These are phyloP conservation scores for Panicum virgatum DNA, from an alignment of 202 grass and related monocot species.

Conservation along the genomic window DNA sequence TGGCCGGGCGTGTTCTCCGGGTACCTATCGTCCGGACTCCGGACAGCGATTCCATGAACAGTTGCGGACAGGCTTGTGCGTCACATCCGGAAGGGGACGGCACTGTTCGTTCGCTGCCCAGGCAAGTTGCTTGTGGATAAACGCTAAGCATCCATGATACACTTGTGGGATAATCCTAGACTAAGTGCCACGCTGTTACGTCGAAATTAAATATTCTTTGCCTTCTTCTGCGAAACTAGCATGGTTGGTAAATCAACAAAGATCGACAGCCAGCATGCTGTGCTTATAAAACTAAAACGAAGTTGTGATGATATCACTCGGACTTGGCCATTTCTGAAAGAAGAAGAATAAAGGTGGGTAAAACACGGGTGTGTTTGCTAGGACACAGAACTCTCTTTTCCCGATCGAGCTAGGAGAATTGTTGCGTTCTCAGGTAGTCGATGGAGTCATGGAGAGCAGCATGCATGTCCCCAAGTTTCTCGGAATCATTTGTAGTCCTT, in stretches of 20 bases:
- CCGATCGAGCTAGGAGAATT: too few relatives aligned
- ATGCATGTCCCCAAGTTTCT: constrained; percentile 1
- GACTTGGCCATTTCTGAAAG: neutral
- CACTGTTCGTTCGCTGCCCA: neutral
- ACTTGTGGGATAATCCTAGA: neutral
- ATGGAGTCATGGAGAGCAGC: neutral
- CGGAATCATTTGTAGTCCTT: neutral
- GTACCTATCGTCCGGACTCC: constrained; percentile 3
- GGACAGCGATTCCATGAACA: neutral
- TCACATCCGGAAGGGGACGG: neutral
- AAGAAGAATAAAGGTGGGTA: neutral
- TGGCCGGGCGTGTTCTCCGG: constrained; percentile 22
- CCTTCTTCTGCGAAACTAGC: neutral
- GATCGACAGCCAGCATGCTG: neutral
- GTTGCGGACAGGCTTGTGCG: constrained; percentile 15
- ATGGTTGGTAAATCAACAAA: neutral
- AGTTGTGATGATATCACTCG: neutral
- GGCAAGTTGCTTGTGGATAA: constrained; percentile 32
- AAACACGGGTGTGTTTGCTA: neutral
- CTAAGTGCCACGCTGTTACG: neutral
- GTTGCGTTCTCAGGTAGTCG: neutral
- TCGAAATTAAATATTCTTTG: neutral
- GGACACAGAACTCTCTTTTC: neutral
- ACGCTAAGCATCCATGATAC: neutral
- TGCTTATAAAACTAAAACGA: neutral